These are phyloP conservation scores for Leccinum subtestaceum DNA, from an alignment of 768 basidiomycete species.

Conservation along the genomic window DNA sequence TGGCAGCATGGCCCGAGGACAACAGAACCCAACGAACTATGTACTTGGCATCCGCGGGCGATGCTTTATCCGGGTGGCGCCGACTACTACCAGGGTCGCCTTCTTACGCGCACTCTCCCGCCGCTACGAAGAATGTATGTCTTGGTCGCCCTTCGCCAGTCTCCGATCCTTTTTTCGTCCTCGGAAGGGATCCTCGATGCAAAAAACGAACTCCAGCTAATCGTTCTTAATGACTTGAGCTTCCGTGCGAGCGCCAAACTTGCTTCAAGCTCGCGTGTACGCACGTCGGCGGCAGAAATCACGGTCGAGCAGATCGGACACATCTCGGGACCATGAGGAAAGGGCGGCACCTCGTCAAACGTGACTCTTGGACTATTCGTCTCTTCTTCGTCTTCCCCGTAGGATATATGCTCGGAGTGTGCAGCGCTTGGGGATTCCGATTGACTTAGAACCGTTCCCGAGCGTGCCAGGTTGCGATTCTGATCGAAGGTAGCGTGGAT, in stretches of 20 bases:
- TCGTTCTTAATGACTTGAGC: conserved; percentile 41
- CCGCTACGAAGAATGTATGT: conserved; percentile 40
- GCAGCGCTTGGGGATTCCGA: conserved; percentile 12
- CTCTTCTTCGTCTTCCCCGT: conserved; percentile 18
- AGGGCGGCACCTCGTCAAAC: conserved; percentile 20
- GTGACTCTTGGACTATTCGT: not conserved
- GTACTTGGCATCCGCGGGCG: not conserved
- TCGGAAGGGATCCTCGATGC: conserved; percentile 14
- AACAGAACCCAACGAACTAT: not conserved
- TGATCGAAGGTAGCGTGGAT: conserved; percentile 12
- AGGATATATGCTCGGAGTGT: conserved; percentile 20
- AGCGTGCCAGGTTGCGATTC: not conserved
- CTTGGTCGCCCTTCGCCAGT: conserved; percentile 34
- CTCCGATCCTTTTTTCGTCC: conserved; percentile 17
- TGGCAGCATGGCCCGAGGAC: not conserved
- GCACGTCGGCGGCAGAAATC: conserved; percentile 31
- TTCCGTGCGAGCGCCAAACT: conserved; percentile 43
- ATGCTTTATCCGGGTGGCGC: not conserved
- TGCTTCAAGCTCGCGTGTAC: conserved; percentile 46
- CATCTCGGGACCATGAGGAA: conserved; percentile 32
- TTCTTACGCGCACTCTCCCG: conserved; percentile 43
- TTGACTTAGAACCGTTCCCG: conserved; percentile 24
- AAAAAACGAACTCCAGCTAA: conserved; percentile 57
- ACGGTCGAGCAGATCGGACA: conserved; percentile 37
- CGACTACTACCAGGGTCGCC: conserved; percentile 37